A percentile compares a stretch with the other conserved stretches of the same genome.
Conservation (phyloP, 495 filamentous ascomycete genomes). For the Cercophora samala region DNA sequence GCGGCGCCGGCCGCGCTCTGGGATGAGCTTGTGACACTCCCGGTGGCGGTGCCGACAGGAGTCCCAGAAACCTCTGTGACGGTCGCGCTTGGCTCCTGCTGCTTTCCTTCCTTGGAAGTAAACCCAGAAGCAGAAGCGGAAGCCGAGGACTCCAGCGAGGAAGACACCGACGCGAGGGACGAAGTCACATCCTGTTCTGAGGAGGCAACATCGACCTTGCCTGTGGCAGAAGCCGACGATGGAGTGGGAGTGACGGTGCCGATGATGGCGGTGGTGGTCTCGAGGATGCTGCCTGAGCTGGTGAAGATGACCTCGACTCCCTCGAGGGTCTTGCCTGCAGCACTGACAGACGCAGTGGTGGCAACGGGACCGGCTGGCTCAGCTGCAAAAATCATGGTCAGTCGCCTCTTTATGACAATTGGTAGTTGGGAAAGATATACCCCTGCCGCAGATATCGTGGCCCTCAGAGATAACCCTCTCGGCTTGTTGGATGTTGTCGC, state of each 20-base stretch:
- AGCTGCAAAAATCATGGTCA: not conserved
- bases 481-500: slow-evolving; percentile 10
- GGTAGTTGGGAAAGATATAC: not conserved
- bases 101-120: not conserved
- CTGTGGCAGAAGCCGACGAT: not conserved
- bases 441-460: slow-evolving; percentile 10
- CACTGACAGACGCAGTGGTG: no score
- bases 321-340: slow-evolving; percentile 1
- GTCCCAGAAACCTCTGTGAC: not conserved
- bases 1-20: not conserved
- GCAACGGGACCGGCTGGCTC: not conserved
- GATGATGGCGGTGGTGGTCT: not conserved
- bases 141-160: not conserved
- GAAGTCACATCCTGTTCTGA: not conserved
- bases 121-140: not conserved
- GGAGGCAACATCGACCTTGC: not conserved
- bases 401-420: not conserved
- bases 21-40: not conserved
- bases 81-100: not conserved
- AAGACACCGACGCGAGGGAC: not conserved
- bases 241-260: not conserved
- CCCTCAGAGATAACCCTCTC: slow-evolving; percentile 2
- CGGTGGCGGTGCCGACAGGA: not conserved
- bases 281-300: not conserved
- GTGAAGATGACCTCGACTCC: not conserved